Base-by-base conservation (phyloP, 208 protist genomes). In the Tetramitus jugosus region DNA sequence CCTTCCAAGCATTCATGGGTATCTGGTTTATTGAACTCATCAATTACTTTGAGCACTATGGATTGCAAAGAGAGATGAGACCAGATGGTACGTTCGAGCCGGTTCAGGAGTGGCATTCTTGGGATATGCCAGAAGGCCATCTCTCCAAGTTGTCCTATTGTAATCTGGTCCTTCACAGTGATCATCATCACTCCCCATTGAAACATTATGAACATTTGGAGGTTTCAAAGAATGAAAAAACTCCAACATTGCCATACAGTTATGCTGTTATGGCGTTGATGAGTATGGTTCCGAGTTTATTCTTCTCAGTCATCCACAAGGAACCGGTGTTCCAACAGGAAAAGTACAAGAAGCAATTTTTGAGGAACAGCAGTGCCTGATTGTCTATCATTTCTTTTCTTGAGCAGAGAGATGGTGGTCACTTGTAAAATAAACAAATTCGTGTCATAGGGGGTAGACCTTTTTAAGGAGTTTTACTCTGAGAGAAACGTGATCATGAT, bases 1-100 rank as follows among this genome's bases (percentile, higher is more conserved):
- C 39, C 1, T 0, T 53, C 6, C 79, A 83, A 17, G 14, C 35
- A 1, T 20, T 83, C 8, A n/a, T 83, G 0, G 79, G 71, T 0
- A 80, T 84, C 31, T 39, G 26, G 17, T 42, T 84, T 40, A 42
- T 83, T n/a, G 81, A 84, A 43, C 23, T 65, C 39, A 40, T 84
- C 8, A 84, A 84, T 45, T 84, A 84, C 45, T 64, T 83, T 6
- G 81, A 84, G n/a, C 81, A 84, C 45, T 84, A 83, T 62, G 81
- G 81, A 7, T 61, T 84, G 7, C 37, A 13, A 7, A 74, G 81
- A 45, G 76, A 80, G 42, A 42, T 40, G 14, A 35, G 37, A 8
- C 33, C 26, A 37, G 39, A 46, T 42, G 77, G 77, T 2, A 31
- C 2, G 1, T 84, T 56, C 31, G 81, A 79, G 40, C 60, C 40